Evolutionary conservation across 2,329 filamentous ascomycete genomes (phyloP), one percentile per base, ranked within the genome.

Genomic region (Aspergillus awamori): DNA sequence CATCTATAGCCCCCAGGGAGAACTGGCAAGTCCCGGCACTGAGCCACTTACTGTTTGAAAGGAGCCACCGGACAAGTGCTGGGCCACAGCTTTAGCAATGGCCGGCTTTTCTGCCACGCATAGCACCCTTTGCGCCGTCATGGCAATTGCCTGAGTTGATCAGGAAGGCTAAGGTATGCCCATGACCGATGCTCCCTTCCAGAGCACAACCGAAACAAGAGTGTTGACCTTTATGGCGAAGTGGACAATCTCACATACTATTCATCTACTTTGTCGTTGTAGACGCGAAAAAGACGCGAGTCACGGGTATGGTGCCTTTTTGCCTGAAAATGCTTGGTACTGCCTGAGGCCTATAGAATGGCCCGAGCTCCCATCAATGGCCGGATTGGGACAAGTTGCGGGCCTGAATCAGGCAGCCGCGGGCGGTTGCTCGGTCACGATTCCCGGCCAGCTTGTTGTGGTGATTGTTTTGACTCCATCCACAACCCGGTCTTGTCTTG

Each of bases 31-130:
- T 24, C 45, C 20, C 10, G 45, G 41, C 26, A 4, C 8, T 11
- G 47, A 36, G 22, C 26, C 24, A 80, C 88, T 76, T 78, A 96
- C 92, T 58, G 86, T 88, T 74, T 86, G 85, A 61, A 88, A 83
- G 17, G 81, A 80, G 52, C 92, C 91, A 53, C 95, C 94, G 33
- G 90, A 91, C 28, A 99, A 84, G 81, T 98, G 94, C 60, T 88
- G 86, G 41, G 95, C 92, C 53, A 99, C 94, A 39, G 94, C 93
- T 78, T 95, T 97, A 60, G 95, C 92, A 65, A 99, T 97, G 45
- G 94, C 96, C 38, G 93, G 93, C 83, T 99, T 93, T 77, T 93
- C 90, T 62, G 90, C 90, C 67, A 93, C 89, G 73, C 90, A 93
- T 57, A 93, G 81, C 61, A 92, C 86, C 69, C 83, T 86, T 17